phyloP scores from a whole-genome alignment of 2,329 filamentous ascomycete species.

The Botrytis tulipae region DNA sequence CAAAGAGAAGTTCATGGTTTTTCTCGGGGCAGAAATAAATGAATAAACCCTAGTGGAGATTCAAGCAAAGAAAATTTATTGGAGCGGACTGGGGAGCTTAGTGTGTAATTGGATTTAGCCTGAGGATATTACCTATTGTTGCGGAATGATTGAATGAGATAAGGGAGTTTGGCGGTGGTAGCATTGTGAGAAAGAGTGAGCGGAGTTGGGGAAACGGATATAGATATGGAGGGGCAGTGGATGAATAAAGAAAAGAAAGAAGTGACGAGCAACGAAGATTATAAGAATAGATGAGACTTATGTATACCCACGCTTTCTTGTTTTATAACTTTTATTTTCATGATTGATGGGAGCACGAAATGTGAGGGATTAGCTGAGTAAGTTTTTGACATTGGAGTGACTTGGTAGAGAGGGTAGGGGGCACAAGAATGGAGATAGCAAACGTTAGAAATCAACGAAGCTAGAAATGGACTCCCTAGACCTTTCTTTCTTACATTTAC shows the following conservation, averaged over 20 bases:
- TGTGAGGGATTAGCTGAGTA: not conserved
- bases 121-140: conserved; percentile 10
- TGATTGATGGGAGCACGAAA: conserved; percentile 5
- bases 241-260: conserved; percentile 18
- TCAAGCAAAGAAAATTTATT: conserved; percentile 1
- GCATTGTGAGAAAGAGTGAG: not conserved
- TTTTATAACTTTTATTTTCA: conserved; percentile 1
- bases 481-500: not conserved
- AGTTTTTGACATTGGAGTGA: conserved; percentile 4
- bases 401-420: not conserved
- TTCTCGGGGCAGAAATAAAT: conserved; percentile 40
- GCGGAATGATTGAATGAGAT: conserved; percentile 1
- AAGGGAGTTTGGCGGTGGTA: not conserved
- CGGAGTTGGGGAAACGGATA: not conserved
- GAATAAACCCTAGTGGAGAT: not conserved
- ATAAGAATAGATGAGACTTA: conserved; percentile 22
- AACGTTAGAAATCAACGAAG: not conserved
- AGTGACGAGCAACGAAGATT: conserved; percentile 16
- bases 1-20: conserved; percentile 39
- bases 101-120: conserved; percentile 14
- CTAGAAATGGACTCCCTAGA: not conserved
- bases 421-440: not conserved
- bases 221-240: conserved; percentile 16
- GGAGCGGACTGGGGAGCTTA: conserved; percentile 9
- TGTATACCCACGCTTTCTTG: conserved; percentile 21